A percentile compares a stretch with the other conserved stretches of the same genome.
Evolutionary conservation across 306 rosid genomes (phyloP).

Genomic region (Pyrus pyrifolia): DNA sequence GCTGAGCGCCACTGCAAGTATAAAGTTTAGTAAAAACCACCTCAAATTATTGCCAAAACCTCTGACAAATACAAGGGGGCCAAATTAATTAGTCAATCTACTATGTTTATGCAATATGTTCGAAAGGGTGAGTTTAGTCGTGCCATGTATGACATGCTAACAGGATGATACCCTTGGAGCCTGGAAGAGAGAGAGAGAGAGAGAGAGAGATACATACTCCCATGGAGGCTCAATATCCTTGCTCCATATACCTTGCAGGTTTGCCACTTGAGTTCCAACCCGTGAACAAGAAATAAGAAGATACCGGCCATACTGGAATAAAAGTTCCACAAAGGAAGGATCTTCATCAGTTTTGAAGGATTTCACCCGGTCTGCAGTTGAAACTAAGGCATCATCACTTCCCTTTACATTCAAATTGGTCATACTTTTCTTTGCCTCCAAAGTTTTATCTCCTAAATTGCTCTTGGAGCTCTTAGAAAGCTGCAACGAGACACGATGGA

Average conservation of each 20-base stretch:
- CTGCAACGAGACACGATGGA: constrained; percentile 79
- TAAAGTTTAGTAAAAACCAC: constrained; percentile 22
- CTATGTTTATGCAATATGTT: neutral
- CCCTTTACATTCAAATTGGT: constrained; percentile 23
- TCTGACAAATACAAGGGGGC: neutral
- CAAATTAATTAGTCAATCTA: neutral
- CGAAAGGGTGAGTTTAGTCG: neutral
- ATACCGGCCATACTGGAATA: constrained; percentile 92
- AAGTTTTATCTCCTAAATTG: constrained; percentile 8
- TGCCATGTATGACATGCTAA: no score
- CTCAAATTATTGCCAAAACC: neutral
- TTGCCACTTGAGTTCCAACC: constrained; percentile 80
- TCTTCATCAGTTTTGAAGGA: constrained; percentile 81
- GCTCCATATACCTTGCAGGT: constrained; percentile 96
- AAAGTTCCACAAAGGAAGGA: constrained; percentile 81
- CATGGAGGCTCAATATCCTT: constrained; percentile 68
- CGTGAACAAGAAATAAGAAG: constrained; percentile 80
- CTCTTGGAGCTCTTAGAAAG: constrained; percentile 62
- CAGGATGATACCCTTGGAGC: no score
- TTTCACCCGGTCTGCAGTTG: constrained; percentile 82
- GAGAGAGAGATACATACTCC: constrained; percentile 56
- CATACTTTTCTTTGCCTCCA: constrained; percentile 17
- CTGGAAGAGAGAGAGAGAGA: neutral
- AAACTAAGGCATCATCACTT: constrained; percentile 29
- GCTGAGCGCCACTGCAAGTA: constrained; percentile 85